Base-by-base conservation (phyloP, 495 filamentous ascomycete species). In the Beverwykella pulmonaria region DNA sequence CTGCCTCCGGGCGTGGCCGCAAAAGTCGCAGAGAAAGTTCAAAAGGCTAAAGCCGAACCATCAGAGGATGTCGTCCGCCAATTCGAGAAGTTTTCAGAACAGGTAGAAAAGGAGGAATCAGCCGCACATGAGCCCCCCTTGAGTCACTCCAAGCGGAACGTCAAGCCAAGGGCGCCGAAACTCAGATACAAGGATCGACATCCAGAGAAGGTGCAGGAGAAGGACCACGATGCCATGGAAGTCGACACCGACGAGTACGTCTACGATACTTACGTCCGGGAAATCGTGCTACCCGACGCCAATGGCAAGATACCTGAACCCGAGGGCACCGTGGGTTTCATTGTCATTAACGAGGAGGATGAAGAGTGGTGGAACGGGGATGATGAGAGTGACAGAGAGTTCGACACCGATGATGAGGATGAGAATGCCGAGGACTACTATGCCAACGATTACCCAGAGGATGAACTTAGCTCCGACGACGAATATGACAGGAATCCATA, bases 401-500 rank as follows among this genome's bases (percentile, higher is more conserved):
- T 60, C 27, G 57, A 66, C 23, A 69, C 63, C 44, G 55, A 75
- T 52, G 60, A 74, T n/a, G 65, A 68, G 14, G 66, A 68, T 29
- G 60, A 58, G 44, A 65, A 73, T 84, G 86, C 86, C 17, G 87
- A 89, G 68, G 83, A 86, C 65, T 86, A 83, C 70, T 86, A 87
- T 52, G 85, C 81, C 57, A 87, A 87, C 62, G 87, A 89, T 62
- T 89, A 89, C 65, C 87, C 87, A 0, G 87, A 89, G 54, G 86
- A 89, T 53, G 87, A 89, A 57, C 69, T 87, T 6, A 82, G 79
- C 12, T 81, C 78, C 23, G 82, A 83, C 25, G 86, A 88, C 56
- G 85, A 88, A 60, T 77, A 77, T 29, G 83, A 81, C 53, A 75
- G 79, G 46, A 76, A 78, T 17, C 74, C 82, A 23, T 83, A 86